A percentile compares a stretch with the other conserved stretches of the same genome.
phyloP scores from a whole-genome alignment of 371 early-diverging fungal genomes.

The Lichtheimia ramosa region DNA sequence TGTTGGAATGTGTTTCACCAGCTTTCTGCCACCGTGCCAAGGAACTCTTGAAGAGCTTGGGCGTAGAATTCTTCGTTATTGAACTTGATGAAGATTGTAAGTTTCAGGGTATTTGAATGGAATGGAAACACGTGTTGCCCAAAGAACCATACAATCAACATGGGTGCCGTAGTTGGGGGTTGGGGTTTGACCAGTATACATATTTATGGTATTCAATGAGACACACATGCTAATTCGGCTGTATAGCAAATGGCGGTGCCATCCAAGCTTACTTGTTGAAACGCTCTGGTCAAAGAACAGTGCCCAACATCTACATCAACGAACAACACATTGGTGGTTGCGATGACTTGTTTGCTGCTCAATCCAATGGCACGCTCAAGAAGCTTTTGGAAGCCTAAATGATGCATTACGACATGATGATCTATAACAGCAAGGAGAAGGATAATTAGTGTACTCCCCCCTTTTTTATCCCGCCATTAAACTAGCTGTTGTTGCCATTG shows the following conservation, averaged over 20 bases:
- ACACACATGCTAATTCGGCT: not conserved
- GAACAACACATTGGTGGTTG: conserved; percentile 79
- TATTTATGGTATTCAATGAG: conserved; percentile 7
- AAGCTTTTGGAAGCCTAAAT: conserved; percentile 29
- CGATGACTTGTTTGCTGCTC: conserved; percentile 57
- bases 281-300: conserved; percentile 77
- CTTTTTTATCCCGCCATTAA: no score
- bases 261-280: conserved; percentile 70
- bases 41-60: conserved; percentile 41
- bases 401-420: no score
- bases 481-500: no score
- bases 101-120: not conserved
- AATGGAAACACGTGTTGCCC: not conserved
- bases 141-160: not conserved
- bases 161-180: not conserved
- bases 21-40: conserved; percentile 77
- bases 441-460: no score
- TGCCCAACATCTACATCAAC: conserved; percentile 86
- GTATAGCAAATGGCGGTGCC: conserved; percentile 56
- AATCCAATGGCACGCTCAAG: conserved; percentile 52
- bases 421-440: no score
- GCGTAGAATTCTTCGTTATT: conserved; percentile 34
- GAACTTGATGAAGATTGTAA: conserved; percentile 52
- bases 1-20: not conserved
- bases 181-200: not conserved